Evolutionary conservation across 179 eudicot species (phyloP).

Genomic region (Amaranthus tricolor): DNA sequence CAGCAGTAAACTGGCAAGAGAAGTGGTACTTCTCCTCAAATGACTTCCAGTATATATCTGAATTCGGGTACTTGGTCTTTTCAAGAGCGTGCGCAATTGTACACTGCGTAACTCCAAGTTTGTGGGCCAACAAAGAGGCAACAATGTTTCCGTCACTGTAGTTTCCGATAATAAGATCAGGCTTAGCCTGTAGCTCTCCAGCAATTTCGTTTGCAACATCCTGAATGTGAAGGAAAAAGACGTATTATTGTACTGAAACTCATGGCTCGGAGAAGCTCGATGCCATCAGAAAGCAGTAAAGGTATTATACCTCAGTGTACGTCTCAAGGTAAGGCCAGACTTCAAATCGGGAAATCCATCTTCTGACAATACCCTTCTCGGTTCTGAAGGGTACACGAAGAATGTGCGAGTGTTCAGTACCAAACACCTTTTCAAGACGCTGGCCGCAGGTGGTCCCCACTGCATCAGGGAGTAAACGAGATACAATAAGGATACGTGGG

Average conservation of each 20-base stretch:
- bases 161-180: slow-evolving; percentile 84
- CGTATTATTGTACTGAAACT: not conserved
- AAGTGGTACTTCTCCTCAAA: slow-evolving; percentile 80
- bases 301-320: slow-evolving; percentile 48
- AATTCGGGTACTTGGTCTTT: slow-evolving; percentile 85
- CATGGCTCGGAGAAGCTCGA: not conserved
- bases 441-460: slow-evolving; percentile 86
- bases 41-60: slow-evolving; percentile 78
- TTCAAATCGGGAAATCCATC: slow-evolving; percentile 89
- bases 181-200: slow-evolving; percentile 48
- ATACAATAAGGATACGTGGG: slow-evolving; percentile 74
- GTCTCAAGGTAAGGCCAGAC: slow-evolving; percentile 80
- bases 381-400: slow-evolving; percentile 88
- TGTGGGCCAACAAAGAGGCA: slow-evolving; percentile 73
- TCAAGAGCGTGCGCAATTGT: slow-evolving; percentile 92
- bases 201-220: slow-evolving; percentile 39
- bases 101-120: slow-evolving; percentile 70
- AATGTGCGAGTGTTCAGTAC: slow-evolving; percentile 70
- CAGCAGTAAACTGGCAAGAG: slow-evolving; percentile 90
- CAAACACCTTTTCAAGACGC: slow-evolving; percentile 74
- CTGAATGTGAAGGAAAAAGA: slow-evolving; percentile 10
- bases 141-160: slow-evolving; percentile 87
- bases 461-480: slow-evolving; percentile 85
- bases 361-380: slow-evolving; percentile 72
- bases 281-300: not conserved